phyloP scores from a whole-genome alignment of 2,329 filamentous ascomycete species.

The Beauveria varroae region DNA sequence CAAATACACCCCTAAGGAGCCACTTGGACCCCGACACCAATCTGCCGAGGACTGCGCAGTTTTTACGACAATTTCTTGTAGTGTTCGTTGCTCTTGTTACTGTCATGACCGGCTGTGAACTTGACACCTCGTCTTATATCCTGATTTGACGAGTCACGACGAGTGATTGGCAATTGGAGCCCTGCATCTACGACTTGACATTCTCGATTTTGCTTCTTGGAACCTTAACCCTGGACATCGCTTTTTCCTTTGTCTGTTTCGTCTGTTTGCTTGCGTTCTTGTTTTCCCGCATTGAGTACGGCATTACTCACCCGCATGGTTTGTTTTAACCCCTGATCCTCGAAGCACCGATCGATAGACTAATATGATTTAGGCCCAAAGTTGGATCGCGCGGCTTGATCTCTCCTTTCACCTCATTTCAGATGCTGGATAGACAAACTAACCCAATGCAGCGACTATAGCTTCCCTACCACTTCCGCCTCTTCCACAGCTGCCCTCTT shows the following conservation, averaged over 20 bases:
- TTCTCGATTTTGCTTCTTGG: not conserved
- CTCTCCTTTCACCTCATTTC: slow-evolving; percentile 25
- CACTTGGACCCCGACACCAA: not conserved
- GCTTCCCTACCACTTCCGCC: slow-evolving; percentile 45
- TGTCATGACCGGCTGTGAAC: not conserved
- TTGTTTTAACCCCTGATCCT: slow-evolving; percentile 18
- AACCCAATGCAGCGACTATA: slow-evolving; percentile 50
- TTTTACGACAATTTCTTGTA: not conserved
- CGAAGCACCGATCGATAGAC: not conserved
- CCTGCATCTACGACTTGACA: not conserved
- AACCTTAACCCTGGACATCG: not conserved
- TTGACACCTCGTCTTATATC: not conserved
- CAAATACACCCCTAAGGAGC: not conserved
- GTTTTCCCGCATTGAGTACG: not conserved
- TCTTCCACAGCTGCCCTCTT: slow-evolving; percentile 44
- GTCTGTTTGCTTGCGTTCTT: not conserved
- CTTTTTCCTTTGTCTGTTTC: not conserved
- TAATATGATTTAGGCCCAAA: slow-evolving; percentile 41
- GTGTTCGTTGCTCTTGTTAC: not conserved
- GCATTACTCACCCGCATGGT: slow-evolving; percentile 13
- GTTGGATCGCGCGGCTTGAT: slow-evolving; percentile 40
- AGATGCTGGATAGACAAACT: slow-evolving; percentile 46
- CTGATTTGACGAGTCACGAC: not conserved
- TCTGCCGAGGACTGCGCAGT: not conserved
- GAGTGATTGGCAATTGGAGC: not conserved